Base-by-base conservation (phyloP, 2,329 filamentous ascomycete species). In the Trichophyton schoenleinii region DNA sequence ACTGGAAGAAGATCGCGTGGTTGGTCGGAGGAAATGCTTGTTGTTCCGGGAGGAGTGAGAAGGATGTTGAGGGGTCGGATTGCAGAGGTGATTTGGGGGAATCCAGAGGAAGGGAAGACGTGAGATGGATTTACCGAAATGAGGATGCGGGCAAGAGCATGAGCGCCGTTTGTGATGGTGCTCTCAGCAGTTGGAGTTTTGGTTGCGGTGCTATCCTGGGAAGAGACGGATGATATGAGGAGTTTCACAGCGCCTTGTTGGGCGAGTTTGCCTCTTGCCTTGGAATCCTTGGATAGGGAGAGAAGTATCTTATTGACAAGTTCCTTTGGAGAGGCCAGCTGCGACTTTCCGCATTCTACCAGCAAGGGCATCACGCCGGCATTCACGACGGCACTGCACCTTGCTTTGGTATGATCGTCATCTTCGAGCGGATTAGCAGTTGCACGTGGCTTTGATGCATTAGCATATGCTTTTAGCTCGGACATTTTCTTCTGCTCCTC, bases 171-270 rank as follows among this genome's bases (percentile, higher is more conserved):
- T 25, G 83, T 80, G 22, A 25, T 31, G 25, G 70, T 70, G 2
- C 74, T 73, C 59, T 77, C 74, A 57, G 73, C 73, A 38, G 34
- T 38, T 36, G 71, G 72, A 58, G 67, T 65, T 1, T 70, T 72
- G 63, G 67, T 67, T 64, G 78, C 81, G 64, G 69, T 74, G 63
- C 68, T 71, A 61, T 69, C 71, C 6, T 71, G 70, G 48, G 20
- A 60, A 42, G 69, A 72, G 63, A 80, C 85, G 85, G 60, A 86
- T 82, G 86, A 82, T 28, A 97, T 81, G 22, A 97, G 80, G 1
- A 96, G 81, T 67, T 88, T 94, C 18, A 96, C 83, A 1, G 89
- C 90, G n/a, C 94, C 94, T 78, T 97, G 91, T 70, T 97, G 94
- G 2, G 91, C 89, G 65, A 99, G 84, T 57, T 83, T 81, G 0